phyloP scores from a whole-genome alignment of 2,329 filamentous ascomycete species.

The Rhynchosporium graminicola region DNA sequence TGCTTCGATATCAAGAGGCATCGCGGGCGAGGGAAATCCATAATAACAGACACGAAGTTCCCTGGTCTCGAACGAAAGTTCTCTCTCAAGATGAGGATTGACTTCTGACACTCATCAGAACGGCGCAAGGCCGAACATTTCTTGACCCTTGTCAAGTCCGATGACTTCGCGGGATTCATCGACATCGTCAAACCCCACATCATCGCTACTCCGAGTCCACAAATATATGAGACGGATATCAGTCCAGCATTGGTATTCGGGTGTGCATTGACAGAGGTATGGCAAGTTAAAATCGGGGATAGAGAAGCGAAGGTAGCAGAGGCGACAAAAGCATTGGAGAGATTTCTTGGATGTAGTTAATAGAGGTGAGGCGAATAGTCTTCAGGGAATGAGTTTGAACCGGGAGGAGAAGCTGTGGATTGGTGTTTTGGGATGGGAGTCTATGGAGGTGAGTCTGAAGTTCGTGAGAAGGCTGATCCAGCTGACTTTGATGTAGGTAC shows the following conservation, averaged over 20 bases:
- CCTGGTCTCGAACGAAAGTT: too few species aligned
- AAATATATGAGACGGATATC: constrained; percentile 23
- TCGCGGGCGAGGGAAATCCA: too few species aligned
- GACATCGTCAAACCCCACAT: constrained; percentile 1
- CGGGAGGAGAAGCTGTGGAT: constrained; percentile 16
- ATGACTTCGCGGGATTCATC: constrained; percentile 15
- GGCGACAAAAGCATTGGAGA: constrained; percentile 15
- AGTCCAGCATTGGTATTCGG: constrained; percentile 8
- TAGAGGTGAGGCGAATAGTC: neutral
- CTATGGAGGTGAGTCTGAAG: constrained; percentile 16
- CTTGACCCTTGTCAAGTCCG: constrained; percentile 9
- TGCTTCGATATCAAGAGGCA: too few species aligned
- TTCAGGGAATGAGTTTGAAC: constrained; percentile 24
- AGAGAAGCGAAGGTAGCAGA: neutral
- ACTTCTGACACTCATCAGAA: constrained; percentile 8
- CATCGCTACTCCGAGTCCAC: constrained; percentile 12
- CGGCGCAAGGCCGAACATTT: constrained; percentile 18
- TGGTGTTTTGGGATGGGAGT: constrained; percentile 21
- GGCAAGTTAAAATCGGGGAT: constrained; percentile 17
- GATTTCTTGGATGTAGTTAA: constrained; percentile 9
- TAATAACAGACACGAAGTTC: too few species aligned
- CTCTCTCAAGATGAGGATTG: neutral
- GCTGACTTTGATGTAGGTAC: neutral
- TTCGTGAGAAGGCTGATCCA: neutral
- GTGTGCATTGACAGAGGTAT: constrained; percentile 21